phyloP scores from a whole-genome alignment of 2,329 filamentous ascomycete genomes.

The Pyrenochaeta sp. region DNA sequence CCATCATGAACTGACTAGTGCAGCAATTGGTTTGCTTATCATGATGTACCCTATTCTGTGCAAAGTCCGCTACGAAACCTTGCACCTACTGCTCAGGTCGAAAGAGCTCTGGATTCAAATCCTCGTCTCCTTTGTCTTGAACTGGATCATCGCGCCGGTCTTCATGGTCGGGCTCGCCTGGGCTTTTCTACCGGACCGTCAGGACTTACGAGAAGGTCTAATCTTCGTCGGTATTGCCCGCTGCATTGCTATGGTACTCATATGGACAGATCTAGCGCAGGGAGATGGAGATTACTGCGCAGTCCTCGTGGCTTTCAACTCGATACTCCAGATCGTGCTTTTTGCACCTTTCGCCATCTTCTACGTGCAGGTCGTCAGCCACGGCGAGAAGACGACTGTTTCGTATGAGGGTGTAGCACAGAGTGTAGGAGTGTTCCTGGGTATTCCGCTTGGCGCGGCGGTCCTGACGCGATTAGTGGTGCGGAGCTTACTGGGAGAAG shows the following conservation, averaged over 20 bases:
- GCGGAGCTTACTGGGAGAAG: slow-evolving; percentile 61
- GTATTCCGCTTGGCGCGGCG: slow-evolving; percentile 80
- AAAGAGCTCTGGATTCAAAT: slow-evolving; percentile 79
- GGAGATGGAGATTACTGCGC: slow-evolving; percentile 86
- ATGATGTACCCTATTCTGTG: slow-evolving; percentile 97
- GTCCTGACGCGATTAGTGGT: slow-evolving; percentile 76
- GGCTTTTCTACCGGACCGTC: slow-evolving; percentile 58
- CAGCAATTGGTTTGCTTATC: slow-evolving; percentile 80
- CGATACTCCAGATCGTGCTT: slow-evolving; percentile 58
- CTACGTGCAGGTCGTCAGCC: slow-evolving; percentile 72
- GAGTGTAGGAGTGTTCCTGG: slow-evolving; percentile 84
- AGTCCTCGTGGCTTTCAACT: slow-evolving; percentile 59
- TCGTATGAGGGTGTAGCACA: slow-evolving; percentile 75
- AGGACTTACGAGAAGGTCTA: slow-evolving; percentile 67
- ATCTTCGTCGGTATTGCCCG: slow-evolving; percentile 85
- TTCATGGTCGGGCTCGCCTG: slow-evolving; percentile 80
- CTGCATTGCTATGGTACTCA: slow-evolving; percentile 88
- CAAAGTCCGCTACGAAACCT: slow-evolving; percentile 80
- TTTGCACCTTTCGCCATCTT: slow-evolving; percentile 59
- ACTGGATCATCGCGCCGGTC: slow-evolving; percentile 84
- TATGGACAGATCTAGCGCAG: slow-evolving; percentile 81
- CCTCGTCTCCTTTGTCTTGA: slow-evolving; percentile 76
- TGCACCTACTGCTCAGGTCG: slow-evolving; percentile 71
- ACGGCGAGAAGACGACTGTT: slow-evolving; percentile 54
- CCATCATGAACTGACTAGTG: neutral